Percentiles rank a stretch among this genome's conserved stretches.
Evolutionary conservation across 306 rosid species (phyloP).

Genomic region (Cicer yamashitae): DNA sequence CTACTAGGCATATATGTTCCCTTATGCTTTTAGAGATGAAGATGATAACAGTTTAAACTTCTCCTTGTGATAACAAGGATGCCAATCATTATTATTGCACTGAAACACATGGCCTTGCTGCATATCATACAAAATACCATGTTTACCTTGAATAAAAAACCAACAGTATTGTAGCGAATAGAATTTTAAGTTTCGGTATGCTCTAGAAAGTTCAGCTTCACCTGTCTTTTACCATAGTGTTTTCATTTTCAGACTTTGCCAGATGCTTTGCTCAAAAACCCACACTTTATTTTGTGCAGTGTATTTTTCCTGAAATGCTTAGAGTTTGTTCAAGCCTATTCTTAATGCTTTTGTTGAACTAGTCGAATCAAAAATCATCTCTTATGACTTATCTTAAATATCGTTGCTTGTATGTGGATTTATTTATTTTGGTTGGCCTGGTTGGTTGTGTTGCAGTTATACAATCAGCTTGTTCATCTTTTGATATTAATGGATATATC

Average conservation of each 20-base stretch:
- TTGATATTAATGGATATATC: neutral
- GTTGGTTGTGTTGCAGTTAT: neutral
- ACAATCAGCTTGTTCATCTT: neutral
- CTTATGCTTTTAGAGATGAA: slow-evolving; percentile 5
- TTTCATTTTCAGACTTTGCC: slow-evolving; percentile 2
- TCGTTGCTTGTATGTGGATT: slow-evolving; percentile 3
- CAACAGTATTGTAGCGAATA: neutral
- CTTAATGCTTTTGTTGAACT: slow-evolving; percentile 19
- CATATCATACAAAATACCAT: too few relatives aligned
- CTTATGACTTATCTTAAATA: neutral
- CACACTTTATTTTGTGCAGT: neutral
- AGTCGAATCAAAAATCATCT: neutral
- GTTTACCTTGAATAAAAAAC: neutral
- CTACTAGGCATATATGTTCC: neutral
- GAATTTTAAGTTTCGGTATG: slow-evolving; percentile 8
- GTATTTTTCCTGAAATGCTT: neutral
- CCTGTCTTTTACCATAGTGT: slow-evolving; percentile 15
- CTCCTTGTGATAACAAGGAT: too few relatives aligned
- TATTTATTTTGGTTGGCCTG: slow-evolving; percentile 18
- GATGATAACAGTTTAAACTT: neutral
- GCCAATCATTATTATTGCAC: too few relatives aligned
- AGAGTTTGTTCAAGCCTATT: neutral
- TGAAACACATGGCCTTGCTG: too few relatives aligned
- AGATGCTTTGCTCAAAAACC: slow-evolving; percentile 28
- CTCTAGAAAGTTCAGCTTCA: neutral